Percentiles rank a stretch among this genome's conserved stretches.
phyloP scores from a whole-genome alignment of 163 green algal genomes.

The Chlorella variabilis region DNA sequence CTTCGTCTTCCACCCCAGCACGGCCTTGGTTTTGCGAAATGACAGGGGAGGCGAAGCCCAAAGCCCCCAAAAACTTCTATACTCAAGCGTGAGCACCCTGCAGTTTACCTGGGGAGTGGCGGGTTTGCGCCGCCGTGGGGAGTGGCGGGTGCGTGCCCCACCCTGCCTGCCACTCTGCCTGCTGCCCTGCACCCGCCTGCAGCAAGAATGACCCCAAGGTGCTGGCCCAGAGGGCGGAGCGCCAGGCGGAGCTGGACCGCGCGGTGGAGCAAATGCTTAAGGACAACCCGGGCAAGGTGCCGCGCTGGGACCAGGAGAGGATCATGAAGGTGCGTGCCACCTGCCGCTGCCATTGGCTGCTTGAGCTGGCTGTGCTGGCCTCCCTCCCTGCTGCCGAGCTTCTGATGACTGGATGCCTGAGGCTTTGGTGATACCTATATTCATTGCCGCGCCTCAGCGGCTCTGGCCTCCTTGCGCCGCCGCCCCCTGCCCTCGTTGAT shows the following conservation, averaged over 20 bases:
- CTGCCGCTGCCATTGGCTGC: too few species aligned
- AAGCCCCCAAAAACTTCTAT: neutral
- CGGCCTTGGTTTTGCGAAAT: neutral
- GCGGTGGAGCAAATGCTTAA: neutral
- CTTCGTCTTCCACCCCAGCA: neutral
- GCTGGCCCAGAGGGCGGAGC: neutral
- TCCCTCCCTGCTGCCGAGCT: too few species aligned
- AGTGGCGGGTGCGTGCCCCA: neutral
- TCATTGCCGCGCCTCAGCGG: too few species aligned
- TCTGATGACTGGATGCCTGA: too few species aligned
- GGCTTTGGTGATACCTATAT: too few species aligned
- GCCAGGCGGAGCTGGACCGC: neutral
- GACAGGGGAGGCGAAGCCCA: neutral
- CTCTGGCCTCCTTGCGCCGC: too few species aligned
- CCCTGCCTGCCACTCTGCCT: too few species aligned
- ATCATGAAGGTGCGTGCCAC: neutral
- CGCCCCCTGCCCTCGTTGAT: neutral
- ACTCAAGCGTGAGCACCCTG: neutral
- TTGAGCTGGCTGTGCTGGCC: too few species aligned
- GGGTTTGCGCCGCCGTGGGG: too few species aligned
- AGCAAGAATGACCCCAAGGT: neutral
- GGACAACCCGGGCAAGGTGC: neutral
- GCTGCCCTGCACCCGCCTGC: neutral
- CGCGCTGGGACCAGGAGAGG: neutral
- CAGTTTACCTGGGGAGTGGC: too few species aligned